phyloP scores from a whole-genome alignment of 768 basidiomycete species.

The Lactarius vividus region DNA sequence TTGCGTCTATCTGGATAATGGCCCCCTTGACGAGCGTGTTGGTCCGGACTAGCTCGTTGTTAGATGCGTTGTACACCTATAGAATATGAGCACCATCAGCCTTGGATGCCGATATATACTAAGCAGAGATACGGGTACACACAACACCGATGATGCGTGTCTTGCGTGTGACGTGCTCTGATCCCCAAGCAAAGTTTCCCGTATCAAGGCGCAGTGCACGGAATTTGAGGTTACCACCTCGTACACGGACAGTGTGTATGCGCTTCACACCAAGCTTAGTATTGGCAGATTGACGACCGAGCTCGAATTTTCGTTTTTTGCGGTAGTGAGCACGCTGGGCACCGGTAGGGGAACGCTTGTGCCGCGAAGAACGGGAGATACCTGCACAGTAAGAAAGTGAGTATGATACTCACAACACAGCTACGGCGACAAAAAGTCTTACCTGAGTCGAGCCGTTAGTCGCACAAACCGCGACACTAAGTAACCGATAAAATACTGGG shows the following conservation, averaged over 20 bases:
- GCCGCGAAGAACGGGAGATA: slow-evolving; percentile 95
- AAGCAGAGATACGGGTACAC: slow-evolving; percentile 37
- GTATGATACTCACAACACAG: neutral
- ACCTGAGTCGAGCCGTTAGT: neutral
- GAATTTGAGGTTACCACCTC: slow-evolving; percentile 94
- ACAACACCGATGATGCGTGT: slow-evolving; percentile 96
- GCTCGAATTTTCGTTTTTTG: slow-evolving; percentile 99
- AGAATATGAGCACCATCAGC: slow-evolving; percentile 1
- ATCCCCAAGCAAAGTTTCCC: slow-evolving; percentile 99
- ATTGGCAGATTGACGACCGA: slow-evolving; percentile 96
- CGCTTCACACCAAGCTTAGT: slow-evolving; percentile 97
- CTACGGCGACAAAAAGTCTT: neutral
- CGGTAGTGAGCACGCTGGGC: slow-evolving; percentile 93
- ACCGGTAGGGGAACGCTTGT: slow-evolving; percentile 94
- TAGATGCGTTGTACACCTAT: slow-evolving; percentile 97
- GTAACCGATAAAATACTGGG: slow-evolving; percentile 18
- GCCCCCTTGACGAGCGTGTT: slow-evolving; percentile 98
- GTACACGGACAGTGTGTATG: slow-evolving; percentile 90
- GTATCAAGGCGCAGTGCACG: slow-evolving; percentile 94
- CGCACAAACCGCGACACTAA: no score
- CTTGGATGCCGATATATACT: neutral
- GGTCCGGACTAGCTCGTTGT: slow-evolving; percentile 99
- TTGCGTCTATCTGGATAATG: slow-evolving; percentile 96
- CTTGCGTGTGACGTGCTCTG: slow-evolving; percentile 91
- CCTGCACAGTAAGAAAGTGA: slow-evolving; percentile 46